Evolutionary conservation across 495 filamentous ascomycete genomes (phyloP), one percentile per base, ranked within the genome.

Genomic region (Saxophila tyrrhenica): DNA sequence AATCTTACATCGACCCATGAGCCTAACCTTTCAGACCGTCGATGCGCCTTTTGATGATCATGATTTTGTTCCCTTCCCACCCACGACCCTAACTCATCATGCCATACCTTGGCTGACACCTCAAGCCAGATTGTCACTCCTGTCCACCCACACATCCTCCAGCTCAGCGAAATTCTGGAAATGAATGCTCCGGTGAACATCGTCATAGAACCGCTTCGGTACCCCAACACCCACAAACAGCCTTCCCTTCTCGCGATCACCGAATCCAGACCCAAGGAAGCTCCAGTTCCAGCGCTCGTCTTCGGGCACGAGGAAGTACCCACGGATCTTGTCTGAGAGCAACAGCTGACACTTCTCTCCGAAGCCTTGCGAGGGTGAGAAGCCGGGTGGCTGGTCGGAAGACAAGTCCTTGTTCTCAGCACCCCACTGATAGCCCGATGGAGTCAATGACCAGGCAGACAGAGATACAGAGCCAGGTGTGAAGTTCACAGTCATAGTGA

Each of bases 381-480:
- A 99, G 39, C 94, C 94, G 51, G 88, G 82, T 0, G 94, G 94
- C 67, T 92, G 86, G 68, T 97, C 92, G 44, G 85, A 92, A 54
- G 82, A 79, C 47, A 82, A 77, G 69, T 99, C 94, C 70, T 85
- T 88, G 76, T 99, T 99, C 66, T 97, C 89, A 3, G 80, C 87
- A 55, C 94, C 94, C 94, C 94, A 99, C 68, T 91, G 90, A 75
- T 91, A 97, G 43, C 94, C 94, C 39, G 82, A 69, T 3, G 94
- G 91, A 1, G 89, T 95, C 25, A 97, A 79, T 16, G 83, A 82
- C 85, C 89, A 99, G 22, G 92, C 89, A 1, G 88, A 84, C 43
- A 99, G 79, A 1, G 90, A 95, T 41, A 97, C 94, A 48, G 89
- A 95, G 54, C 94, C 94, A n/a, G 94, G 94, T 3, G 94, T 97